Evolutionary conservation across 2,329 filamentous ascomycete species (phyloP), one percentile per base, ranked within the genome.

Genomic region (Sclerotinia nivalis): DNA sequence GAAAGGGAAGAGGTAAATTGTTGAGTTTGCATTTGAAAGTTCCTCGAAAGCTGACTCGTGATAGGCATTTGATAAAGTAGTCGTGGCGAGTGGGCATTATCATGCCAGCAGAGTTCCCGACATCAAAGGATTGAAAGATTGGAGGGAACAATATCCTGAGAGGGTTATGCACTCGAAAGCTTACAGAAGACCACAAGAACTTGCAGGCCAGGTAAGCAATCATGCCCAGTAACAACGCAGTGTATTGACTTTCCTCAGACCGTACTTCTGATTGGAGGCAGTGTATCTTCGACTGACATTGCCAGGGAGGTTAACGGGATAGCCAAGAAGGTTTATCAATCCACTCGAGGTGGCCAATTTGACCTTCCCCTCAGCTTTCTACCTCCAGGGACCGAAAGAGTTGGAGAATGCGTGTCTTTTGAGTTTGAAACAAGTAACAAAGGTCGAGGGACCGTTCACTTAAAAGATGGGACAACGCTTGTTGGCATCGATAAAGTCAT

Each of bases 81-180:
- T 91, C 1, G 85, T 90, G 4, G 88, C 89, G 0, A 88, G 84
- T 40, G 90, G 90, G 0, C 90, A 92, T 78, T 92, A 91, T 74
- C 85, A 86, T 72, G 82, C 89, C 0, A 88, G 88, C 0, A 85
- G 84, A 69, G 80, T 92, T 1, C 90, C 90, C 0, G 82, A 85
- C 54, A 84, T 90, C 4, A 78, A 82, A 0, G 90, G 90, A 0
- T 81, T 92, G 5, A 77, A 81, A 37, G 81, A 81, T 22, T 91
- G 86, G 87, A 87, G 89, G 75, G 66, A 78, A 15, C 74, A 76
- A 4, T 88, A 86, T 72, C 85, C 87, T 0, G 81, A 81, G 0
- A 75, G 80, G 5, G 83, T 92, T 28, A 83, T 83, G 4, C 90
- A 92, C 76, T 93, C 92, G 0, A 95, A 93, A 77, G 86, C 86